phyloP scores from a whole-genome alignment of 352 stramenopile genomes.

The Phytophthora niederhauseri region DNA sequence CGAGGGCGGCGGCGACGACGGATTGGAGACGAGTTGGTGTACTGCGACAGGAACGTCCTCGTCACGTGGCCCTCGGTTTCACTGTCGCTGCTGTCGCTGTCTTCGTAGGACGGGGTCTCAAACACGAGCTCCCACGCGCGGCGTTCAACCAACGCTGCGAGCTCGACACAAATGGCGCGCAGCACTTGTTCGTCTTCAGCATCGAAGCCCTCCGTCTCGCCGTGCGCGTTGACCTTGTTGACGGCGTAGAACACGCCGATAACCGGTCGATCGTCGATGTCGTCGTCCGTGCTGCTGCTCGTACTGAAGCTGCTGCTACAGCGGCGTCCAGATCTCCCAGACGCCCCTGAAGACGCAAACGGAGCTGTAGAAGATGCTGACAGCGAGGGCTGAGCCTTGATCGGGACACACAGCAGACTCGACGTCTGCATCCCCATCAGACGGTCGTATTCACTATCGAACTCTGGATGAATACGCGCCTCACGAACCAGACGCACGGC shows the following conservation, averaged over 20 bases:
- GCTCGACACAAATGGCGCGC: slow-evolving; percentile 65
- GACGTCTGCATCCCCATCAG: slow-evolving; percentile 64
- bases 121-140: slow-evolving; percentile 81
- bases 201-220: slow-evolving; percentile 51
- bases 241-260: slow-evolving; percentile 83
- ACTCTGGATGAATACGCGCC: slow-evolving; percentile 61
- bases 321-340: slow-evolving; percentile 29
- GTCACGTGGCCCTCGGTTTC: slow-evolving; percentile 51
- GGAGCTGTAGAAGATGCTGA: slow-evolving; percentile 21
- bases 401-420: slow-evolving; percentile 74
- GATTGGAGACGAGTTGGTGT: slow-evolving; percentile 59
- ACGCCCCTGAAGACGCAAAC: slow-evolving; percentile 25
- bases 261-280: slow-evolving; percentile 48
- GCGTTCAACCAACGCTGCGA: slow-evolving; percentile 67
- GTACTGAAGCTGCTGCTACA: slow-evolving; percentile 49
- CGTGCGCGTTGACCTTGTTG: slow-evolving; percentile 64
- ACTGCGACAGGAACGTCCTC: slow-evolving; percentile 77
- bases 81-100: slow-evolving; percentile 50
- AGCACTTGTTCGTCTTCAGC: slow-evolving; percentile 73
- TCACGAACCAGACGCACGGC: slow-evolving; percentile 60
- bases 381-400: slow-evolving; percentile 54
- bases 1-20: slow-evolving; percentile 35
- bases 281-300: slow-evolving; percentile 62
- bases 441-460: slow-evolving; percentile 71
- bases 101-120: slow-evolving; percentile 50